These are phyloP conservation scores for Monosporascus sp. DNA, from an alignment of 2,329 filamentous ascomycete species.

Conservation along the genomic window DNA sequence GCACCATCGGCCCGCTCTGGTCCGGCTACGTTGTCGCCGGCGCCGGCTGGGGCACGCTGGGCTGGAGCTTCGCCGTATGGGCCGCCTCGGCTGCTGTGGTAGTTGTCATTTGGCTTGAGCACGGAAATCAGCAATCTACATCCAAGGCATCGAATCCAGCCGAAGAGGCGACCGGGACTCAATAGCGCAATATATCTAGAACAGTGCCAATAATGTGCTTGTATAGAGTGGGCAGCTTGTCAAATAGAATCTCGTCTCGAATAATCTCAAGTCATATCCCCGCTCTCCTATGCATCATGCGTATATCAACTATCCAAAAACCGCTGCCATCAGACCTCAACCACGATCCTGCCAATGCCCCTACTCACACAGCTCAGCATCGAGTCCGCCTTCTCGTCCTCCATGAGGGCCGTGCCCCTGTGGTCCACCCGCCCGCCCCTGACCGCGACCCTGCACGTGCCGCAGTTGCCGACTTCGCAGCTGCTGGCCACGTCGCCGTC, in stretches of 20 bases:
- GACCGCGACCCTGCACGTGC: slow-evolving; percentile 44
- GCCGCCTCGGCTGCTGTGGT: slow-evolving; percentile 29
- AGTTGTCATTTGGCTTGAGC: slow-evolving; percentile 28
- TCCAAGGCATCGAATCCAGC: background rate
- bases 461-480: slow-evolving; percentile 52
- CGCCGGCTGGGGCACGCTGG: slow-evolving; percentile 33
- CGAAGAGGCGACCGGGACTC: background rate
- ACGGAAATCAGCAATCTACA: background rate
- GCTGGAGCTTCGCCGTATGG: slow-evolving; percentile 35
- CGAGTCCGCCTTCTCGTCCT: slow-evolving; percentile 37
- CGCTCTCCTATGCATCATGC: background rate
- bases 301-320: slow-evolving; percentile 16
- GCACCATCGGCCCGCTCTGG: slow-evolving; percentile 30
- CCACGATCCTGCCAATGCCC: slow-evolving; percentile 42
- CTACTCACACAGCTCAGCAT: slow-evolving; percentile 52
- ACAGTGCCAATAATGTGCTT: background rate
- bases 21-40: slow-evolving; percentile 33
- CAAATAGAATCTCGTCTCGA: background rate
- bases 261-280: background rate
- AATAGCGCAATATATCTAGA: no score
- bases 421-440: slow-evolving; percentile 42
- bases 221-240: background rate
- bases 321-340: slow-evolving; percentile 33
- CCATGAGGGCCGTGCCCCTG: slow-evolving; percentile 41
- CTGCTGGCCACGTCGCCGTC: slow-evolving; percentile 38